Evolutionary conservation across 495 filamentous ascomycete genomes (phyloP), one percentile per base, ranked within the genome.

Genomic region (Collariella sp.): DNA sequence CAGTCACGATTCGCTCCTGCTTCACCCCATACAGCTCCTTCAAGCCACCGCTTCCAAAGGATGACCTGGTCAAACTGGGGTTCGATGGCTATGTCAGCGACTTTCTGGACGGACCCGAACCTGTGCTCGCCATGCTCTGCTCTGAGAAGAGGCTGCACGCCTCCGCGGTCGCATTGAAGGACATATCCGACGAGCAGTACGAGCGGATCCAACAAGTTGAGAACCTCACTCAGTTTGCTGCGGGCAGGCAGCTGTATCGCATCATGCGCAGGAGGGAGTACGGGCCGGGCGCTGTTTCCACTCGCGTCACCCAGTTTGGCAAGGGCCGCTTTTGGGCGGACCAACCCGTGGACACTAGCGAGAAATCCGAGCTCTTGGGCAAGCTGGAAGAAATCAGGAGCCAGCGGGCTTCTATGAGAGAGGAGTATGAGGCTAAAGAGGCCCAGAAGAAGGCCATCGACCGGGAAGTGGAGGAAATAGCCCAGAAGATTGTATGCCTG

Each of bases 121-220:
- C 88, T 4, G 87, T 99, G 2, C 70, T 96, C 26, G 82, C 88
- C 20, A 89, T 94, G 84, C 78, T 99, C 29, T 95, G 88, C 62
- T 75, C 76, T 22, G 83, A 86, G 47, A 74, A 73, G 19, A 72
- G 67, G 20, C 57, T 96, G 2, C 80, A 94, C 58, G 67, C 71
- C n/a, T 85, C 84, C 1, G 85, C 78, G 0, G 74, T 94, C 35
- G 70, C 78, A 13, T 68, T 81, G 39, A 63, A 60, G n/a, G 80
- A 88, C 22, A 79, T 88, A 29, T 78, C 67, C 2, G 77, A 86
- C 6, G 70, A 79, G 26, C 80, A 87, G 54, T 89, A 80, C 62
- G 72, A 82, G 15, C 61, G 57, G 2, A 70, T 94, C 62, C 71
- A 80, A 44, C 63, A 70, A 4, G 57, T 43, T 24, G 68, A 69